These are phyloP conservation scores for Aspergillus fijiensis DNA, from an alignment of 2,329 filamentous ascomycete species.

Conservation along the genomic window DNA sequence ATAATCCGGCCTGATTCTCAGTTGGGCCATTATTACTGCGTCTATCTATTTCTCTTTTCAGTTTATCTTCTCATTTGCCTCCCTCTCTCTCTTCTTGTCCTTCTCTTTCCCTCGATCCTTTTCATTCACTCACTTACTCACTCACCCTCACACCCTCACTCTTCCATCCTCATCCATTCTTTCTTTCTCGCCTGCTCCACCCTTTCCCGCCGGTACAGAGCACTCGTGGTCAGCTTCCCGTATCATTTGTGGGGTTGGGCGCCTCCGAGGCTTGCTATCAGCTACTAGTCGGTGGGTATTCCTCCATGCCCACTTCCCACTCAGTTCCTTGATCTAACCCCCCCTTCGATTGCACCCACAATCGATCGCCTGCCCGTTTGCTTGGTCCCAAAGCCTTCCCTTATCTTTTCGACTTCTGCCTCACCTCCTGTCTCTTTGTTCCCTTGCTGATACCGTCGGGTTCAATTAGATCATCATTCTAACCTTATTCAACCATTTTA, in stretches of 20 bases:
- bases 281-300: conserved; percentile 4
- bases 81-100: conserved; percentile 2
- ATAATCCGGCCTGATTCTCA: neutral
- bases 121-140: neutral
- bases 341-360: neutral
- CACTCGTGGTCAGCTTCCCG: conserved; percentile 1
- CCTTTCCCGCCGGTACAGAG: neutral
- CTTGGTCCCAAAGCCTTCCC: neutral
- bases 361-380: neutral
- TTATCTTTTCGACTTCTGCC: neutral
- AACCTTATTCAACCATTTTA: neutral
- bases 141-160: neutral
- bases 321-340: conserved; percentile 2
- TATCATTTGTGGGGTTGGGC: conserved; percentile 9
- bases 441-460: neutral
- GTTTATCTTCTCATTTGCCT: conserved; percentile 1
- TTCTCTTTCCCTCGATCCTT: conserved; percentile 3
- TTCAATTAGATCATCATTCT: conserved; percentile 1
- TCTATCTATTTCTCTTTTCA: conserved; percentile 2
- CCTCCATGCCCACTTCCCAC: conserved; percentile 1
- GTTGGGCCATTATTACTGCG: conserved; percentile 6
- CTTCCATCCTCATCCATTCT: neutral
- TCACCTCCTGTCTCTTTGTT: neutral
- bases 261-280: conserved; percentile 5
- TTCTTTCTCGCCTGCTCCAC: neutral